Evolutionary conservation across 176 grass and related monocot species (phyloP), one percentile per base, ranked within the genome.

Genomic region (Ensete glaucum): DNA sequence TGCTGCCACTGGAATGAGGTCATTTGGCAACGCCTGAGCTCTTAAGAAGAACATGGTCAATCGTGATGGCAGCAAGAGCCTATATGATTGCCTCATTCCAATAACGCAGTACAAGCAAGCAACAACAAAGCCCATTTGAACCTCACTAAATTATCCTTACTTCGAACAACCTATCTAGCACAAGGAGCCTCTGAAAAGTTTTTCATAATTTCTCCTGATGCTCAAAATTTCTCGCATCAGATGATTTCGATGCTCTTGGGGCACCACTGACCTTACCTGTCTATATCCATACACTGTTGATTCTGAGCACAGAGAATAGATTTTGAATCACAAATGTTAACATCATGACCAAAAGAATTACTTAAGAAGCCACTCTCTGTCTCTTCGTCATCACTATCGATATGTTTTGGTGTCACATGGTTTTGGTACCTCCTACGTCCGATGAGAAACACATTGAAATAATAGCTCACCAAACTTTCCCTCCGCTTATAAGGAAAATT

Each of bases 381-480:
- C 34, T 68, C 75, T 26, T 87, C 88, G 21, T 87, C 79, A 54
- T 84, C 88, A 67, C 85, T 85, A 67, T 87, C 73, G 8, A 84
- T 77, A 50, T 52, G 25, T 73, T 83, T 29, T 66, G 54, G 79
- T 64, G 62, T n/a, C 1, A 87, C 50, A 16, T 58, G 54, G 22
- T 91, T 91, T 73, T 82, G 82, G 69, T 78, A 78, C n/a, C 76
- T 83, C 67, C 82, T 80, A 27, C 76, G 29, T 62, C 25, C 64
- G 27, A 85, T 43, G 8, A 78, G 69, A 78, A 82, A 91, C 60
- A 91, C 80, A 73, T 91, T 91, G 82, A 85, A 72, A n/a, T 91
- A 91, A 63, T 91, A 91, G 55, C 74, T 83, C 63, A 82, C 85
- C 74, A 87, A 25, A 53, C 27, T 72, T 75, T 53, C 21, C 49